Conservation (phyloP, 768 basidiomycete species). For the Macrolepiota dolichaula region DNA sequence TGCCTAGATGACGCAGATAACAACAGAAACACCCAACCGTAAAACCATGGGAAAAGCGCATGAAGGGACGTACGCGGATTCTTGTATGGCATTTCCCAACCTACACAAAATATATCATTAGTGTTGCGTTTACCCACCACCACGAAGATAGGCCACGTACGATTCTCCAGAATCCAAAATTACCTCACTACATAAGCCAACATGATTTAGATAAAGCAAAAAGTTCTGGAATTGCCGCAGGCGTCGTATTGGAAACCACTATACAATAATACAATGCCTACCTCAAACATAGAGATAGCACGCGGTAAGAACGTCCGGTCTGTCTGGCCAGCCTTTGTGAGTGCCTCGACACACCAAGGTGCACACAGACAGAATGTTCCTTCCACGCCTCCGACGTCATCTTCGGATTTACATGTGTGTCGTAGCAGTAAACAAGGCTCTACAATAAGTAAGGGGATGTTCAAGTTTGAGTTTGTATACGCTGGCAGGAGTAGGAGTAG, state of each 20-base stretch:
- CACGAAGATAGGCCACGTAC: slow-evolving; percentile 35
- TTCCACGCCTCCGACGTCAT: slow-evolving; percentile 95
- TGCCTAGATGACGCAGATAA: slow-evolving; percentile 42
- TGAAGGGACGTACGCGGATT: slow-evolving; percentile 69
- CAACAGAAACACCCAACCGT: background rate
- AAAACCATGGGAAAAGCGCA: background rate
- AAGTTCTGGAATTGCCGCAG: slow-evolving; percentile 72
- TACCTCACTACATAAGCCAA: slow-evolving; percentile 83
- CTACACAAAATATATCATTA: slow-evolving; percentile 30
- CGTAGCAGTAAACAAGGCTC: slow-evolving; percentile 89
- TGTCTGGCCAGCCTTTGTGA: slow-evolving; percentile 83
- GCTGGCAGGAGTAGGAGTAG: background rate
- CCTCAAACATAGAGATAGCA: slow-evolving; percentile 89
- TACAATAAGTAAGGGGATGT: slow-evolving; percentile 27
- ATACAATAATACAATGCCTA: too few species aligned
- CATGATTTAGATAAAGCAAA: slow-evolving; percentile 80
- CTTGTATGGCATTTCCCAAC: slow-evolving; percentile 85
- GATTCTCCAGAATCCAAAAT: slow-evolving; percentile 84
- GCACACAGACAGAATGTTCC: slow-evolving; percentile 93
- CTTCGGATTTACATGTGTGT: slow-evolving; percentile 79
- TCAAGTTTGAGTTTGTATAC: background rate
- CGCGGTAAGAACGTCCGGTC: slow-evolving; percentile 62
- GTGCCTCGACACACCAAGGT: slow-evolving; percentile 82
- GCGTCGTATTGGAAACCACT: too few species aligned
- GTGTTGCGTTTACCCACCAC: background rate